phyloP scores from a whole-genome alignment of 768 basidiomycete genomes.

The Rubroboletus pulcherrimus region DNA sequence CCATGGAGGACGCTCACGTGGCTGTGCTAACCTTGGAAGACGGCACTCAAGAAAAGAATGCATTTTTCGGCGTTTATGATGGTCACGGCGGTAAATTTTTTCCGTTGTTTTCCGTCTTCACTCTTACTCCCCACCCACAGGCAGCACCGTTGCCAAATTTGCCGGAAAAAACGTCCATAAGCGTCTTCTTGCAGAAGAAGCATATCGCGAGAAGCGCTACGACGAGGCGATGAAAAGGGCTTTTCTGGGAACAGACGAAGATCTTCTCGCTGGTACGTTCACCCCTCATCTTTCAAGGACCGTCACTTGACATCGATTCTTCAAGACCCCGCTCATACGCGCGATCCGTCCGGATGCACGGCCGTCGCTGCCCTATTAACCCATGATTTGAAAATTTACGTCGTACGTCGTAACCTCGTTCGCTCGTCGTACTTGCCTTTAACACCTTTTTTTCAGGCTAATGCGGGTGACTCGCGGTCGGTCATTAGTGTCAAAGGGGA shows the following conservation, averaged over 20 bases:
- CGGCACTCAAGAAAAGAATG: slow-evolving; percentile 44
- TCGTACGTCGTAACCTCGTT: slow-evolving; percentile 47
- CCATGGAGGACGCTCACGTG: slow-evolving; percentile 96
- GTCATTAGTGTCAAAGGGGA: slow-evolving; percentile 83
- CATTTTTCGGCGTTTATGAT: slow-evolving; percentile 97
- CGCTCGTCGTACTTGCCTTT: background rate
- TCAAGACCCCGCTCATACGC: slow-evolving; percentile 77
- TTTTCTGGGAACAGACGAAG: slow-evolving; percentile 93
- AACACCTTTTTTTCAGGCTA: slow-evolving; percentile 59
- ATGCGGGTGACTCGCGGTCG: slow-evolving; percentile 94
- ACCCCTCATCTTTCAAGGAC: background rate
- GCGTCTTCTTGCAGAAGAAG: slow-evolving; percentile 66
- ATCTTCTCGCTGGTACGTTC: slow-evolving; percentile 74
- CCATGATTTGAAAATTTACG: slow-evolving; percentile 69
- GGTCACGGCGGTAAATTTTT: slow-evolving; percentile 83
- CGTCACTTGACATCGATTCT: slow-evolving; percentile 2
- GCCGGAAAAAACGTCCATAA: slow-evolving; percentile 83
- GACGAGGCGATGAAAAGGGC: slow-evolving; percentile 78
- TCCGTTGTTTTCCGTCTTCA: background rate
- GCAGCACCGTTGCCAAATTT: slow-evolving; percentile 79
- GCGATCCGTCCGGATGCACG: slow-evolving; percentile 95
- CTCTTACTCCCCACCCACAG: slow-evolving; percentile 37
- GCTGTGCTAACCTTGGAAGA: slow-evolving; percentile 67
- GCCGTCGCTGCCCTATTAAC: slow-evolving; percentile 88
- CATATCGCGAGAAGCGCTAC: slow-evolving; percentile 69